A percentile compares a stretch with the other conserved stretches of the same genome.
phyloP scores from a whole-genome alignment of 2,329 filamentous ascomycete genomes.

The Purpureocillium takamizusanense region DNA sequence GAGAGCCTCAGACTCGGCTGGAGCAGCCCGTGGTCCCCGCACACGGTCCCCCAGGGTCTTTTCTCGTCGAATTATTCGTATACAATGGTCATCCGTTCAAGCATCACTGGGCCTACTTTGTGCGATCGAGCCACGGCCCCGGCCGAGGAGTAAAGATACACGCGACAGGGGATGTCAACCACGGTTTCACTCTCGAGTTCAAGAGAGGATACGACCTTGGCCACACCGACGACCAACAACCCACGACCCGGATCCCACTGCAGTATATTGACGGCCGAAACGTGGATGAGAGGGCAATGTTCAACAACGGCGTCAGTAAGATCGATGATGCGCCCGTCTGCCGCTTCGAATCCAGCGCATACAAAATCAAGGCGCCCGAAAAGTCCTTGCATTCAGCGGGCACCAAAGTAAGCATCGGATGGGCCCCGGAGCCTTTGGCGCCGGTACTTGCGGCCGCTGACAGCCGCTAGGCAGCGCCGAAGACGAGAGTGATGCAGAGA shows the following conservation, averaged over 20 bases:
- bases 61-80: constrained; percentile 18
- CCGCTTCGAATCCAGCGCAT: constrained; percentile 15
- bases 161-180: constrained; percentile 19
- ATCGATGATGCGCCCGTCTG: constrained; percentile 14
- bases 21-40: neutral
- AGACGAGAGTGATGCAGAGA: constrained; percentile 15
- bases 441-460: too few species aligned
- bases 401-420: constrained; percentile 1
- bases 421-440: neutral
- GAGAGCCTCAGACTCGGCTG: too few species aligned
- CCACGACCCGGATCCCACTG: constrained; percentile 13
- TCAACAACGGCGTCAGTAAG: constrained; percentile 12
- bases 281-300: constrained; percentile 15
- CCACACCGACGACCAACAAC: constrained; percentile 7
- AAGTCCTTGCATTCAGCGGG: constrained; percentile 8
- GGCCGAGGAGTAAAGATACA: constrained; percentile 19
- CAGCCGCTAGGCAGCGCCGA: neutral
- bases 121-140: constrained; percentile 9
- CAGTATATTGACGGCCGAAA: constrained; percentile 18
- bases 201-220: constrained; percentile 17
- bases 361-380: constrained; percentile 9
- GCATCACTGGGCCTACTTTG: constrained; percentile 25
- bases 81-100: constrained; percentile 23
- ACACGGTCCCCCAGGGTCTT: constrained; percentile 11
- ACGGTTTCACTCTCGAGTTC: constrained; percentile 20